Conservation (phyloP, 2,329 filamentous ascomycete genomes). For the Arthrobotrys pseudoclavata region DNA sequence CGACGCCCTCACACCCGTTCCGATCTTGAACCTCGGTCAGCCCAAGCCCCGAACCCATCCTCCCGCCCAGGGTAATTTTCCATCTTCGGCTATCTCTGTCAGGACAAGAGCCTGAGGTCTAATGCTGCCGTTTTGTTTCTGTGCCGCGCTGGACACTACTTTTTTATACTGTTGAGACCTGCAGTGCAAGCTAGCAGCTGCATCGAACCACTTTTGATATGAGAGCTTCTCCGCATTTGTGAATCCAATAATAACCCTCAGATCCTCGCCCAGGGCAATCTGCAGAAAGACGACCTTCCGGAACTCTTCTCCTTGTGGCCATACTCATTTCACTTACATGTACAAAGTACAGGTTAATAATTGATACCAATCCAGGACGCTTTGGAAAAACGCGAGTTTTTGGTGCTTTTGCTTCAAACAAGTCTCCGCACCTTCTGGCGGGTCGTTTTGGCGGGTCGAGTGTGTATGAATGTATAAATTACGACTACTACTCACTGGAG, state of each 20-base stretch:
- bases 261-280: conserved; percentile 42
- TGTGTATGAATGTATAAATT: not conserved
- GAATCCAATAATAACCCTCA: conserved; percentile 52
- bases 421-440: conserved; percentile 29
- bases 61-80: conserved; percentile 49
- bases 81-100: conserved; percentile 52
- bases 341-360: conserved; percentile 1
- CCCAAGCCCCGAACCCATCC: conserved; percentile 44
- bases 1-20: conserved; percentile 57
- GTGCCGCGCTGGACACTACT: conserved; percentile 38
- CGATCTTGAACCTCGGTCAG: conserved; percentile 56
- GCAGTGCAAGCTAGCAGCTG: conserved; percentile 39
- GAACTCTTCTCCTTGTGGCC: conserved; percentile 45
- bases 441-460: conserved; percentile 10
- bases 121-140: conserved; percentile 50
- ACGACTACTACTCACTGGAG: not conserved
- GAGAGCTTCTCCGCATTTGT: conserved; percentile 57
- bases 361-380: conserved; percentile 31
- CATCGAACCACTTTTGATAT: conserved; percentile 30
- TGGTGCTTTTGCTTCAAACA: conserved; percentile 36
- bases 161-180: conserved; percentile 28
- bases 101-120: conserved; percentile 39
- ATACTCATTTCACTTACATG: conserved; percentile 20
- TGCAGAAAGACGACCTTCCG: conserved; percentile 48
- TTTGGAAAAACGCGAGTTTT: conserved; percentile 32